phyloP scores from a whole-genome alignment of 805 yeast genomes.

The Saccharomycopsis malanga region DNA sequence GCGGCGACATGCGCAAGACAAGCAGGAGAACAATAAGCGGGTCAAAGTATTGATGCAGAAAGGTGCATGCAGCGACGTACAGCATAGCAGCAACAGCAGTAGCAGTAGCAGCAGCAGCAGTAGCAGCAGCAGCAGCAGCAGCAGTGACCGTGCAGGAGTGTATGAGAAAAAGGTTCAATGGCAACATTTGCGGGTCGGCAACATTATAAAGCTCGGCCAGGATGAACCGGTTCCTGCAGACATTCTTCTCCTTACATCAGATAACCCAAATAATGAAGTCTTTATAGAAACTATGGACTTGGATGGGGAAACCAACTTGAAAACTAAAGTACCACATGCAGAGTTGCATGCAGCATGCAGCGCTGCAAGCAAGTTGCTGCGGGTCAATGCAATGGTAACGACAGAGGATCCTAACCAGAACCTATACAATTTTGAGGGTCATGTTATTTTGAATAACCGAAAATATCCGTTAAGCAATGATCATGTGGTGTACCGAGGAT shows the following conservation, averaged over 20 bases:
- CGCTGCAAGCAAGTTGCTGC: constrained; percentile 43
- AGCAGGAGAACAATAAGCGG: constrained; percentile 64
- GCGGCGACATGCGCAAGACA: constrained; percentile 78
- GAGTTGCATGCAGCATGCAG: constrained; percentile 49
- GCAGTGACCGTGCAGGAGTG: constrained; percentile 27
- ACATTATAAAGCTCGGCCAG: constrained; percentile 59
- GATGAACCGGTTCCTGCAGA: constrained; percentile 97
- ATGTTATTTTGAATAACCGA: constrained; percentile 35
- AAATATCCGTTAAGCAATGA: constrained; percentile 65
- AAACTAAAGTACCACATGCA: constrained; percentile 60
- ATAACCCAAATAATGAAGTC: constrained; percentile 52
- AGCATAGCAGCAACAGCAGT: constrained; percentile 9
- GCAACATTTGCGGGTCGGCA: constrained; percentile 85
- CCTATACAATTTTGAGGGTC: constrained; percentile 87
- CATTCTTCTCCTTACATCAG: constrained; percentile 60
- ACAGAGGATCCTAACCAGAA: constrained; percentile 91
- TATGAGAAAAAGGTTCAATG: constrained; percentile 40
- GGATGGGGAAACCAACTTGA: constrained; percentile 94
- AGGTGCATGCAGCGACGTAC: too few relatives aligned
- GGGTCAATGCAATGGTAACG: constrained; percentile 46
- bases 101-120: constrained; percentile 10
- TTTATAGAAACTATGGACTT: constrained; percentile 94
- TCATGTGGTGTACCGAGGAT: constrained; percentile 86
- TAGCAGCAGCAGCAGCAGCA: not conserved
- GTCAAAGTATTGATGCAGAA: constrained; percentile 1